A percentile compares a stretch with the other conserved stretches of the same genome.
Evolutionary conservation across 352 stramenopile species (phyloP).

Genomic region (Phytophthora foliorum): DNA sequence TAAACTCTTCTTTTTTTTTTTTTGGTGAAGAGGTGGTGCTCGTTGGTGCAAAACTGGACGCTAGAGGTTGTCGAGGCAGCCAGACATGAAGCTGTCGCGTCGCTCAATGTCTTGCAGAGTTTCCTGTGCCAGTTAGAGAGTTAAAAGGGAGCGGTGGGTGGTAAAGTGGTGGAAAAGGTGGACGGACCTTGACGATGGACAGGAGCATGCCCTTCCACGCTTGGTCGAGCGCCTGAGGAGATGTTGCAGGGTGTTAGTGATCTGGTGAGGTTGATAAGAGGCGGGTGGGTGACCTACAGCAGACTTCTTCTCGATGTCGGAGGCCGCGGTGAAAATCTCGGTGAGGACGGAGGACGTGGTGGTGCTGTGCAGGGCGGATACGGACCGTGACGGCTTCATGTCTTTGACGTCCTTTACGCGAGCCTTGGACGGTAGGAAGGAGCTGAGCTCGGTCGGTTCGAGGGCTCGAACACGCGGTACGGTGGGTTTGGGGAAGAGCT

Average conservation of each 20-base stretch:
- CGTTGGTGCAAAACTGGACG: constrained; percentile 22
- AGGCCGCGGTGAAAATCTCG: constrained; percentile 59
- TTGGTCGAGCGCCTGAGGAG: constrained; percentile 58
- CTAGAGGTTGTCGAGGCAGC: constrained; percentile 75
- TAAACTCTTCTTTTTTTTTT: constrained; percentile 30
- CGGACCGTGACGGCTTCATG: constrained; percentile 17
- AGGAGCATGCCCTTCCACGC: constrained; percentile 64
- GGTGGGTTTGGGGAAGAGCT: constrained; percentile 63
- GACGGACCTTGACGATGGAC: constrained; percentile 61
- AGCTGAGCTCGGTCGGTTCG: constrained; percentile 17
- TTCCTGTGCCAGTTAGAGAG: constrained; percentile 40
- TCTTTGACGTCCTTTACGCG: constrained; percentile 39
- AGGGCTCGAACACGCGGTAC: constrained; percentile 5
- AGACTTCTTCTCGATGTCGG: constrained; percentile 65
- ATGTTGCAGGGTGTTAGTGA: constrained; percentile 10
- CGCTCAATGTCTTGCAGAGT: constrained; percentile 77
- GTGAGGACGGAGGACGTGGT: constrained; percentile 33
- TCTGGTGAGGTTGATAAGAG: not conserved
- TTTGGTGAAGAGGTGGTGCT: too few species aligned
- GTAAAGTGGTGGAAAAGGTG: too few species aligned
- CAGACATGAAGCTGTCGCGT: constrained; percentile 70
- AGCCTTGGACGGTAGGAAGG: constrained; percentile 17
- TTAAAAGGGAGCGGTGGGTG: not conserved
- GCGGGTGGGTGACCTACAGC: constrained; percentile 34
- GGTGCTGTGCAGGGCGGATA: constrained; percentile 13